These are phyloP conservation scores for Pochonia chlamydosporia DNA, from an alignment of 2,329 filamentous ascomycete species.

Conservation along the genomic window DNA sequence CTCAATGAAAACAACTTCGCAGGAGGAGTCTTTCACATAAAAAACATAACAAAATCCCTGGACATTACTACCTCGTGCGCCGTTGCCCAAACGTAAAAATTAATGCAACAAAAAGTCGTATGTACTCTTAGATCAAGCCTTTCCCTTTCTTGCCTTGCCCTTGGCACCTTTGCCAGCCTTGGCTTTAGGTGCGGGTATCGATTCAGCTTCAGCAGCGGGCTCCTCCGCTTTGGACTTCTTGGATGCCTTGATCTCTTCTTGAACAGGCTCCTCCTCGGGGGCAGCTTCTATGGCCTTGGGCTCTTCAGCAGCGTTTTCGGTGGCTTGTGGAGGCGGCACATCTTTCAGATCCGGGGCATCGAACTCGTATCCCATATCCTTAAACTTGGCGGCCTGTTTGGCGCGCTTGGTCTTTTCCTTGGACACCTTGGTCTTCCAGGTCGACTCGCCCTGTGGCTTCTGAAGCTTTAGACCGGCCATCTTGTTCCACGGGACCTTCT, in stretches of 20 bases:
- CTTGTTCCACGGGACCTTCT: slow-evolving; percentile 80
- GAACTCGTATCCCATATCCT: slow-evolving; percentile 79
- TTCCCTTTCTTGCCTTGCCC: slow-evolving; percentile 24
- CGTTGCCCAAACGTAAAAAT: slow-evolving; percentile 8
- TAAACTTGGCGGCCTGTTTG: slow-evolving; percentile 66
- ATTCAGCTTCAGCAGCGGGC: slow-evolving; percentile 9
- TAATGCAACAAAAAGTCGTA: neutral
- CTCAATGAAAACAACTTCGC: too few species aligned
- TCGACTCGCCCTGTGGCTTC: slow-evolving; percentile 64
- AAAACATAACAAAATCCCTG: neutral
- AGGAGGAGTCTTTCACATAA: slow-evolving; percentile 13
- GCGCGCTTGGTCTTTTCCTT: slow-evolving; percentile 67
- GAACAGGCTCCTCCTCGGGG: slow-evolving; percentile 16
- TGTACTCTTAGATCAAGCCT: slow-evolving; percentile 7
- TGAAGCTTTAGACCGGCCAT: slow-evolving; percentile 72
- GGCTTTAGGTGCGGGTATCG: slow-evolving; percentile 13
- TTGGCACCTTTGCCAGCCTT: slow-evolving; percentile 20
- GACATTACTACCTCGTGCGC: slow-evolving; percentile 8
- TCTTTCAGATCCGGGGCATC: slow-evolving; percentile 66
- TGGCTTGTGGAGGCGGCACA: slow-evolving; percentile 33
- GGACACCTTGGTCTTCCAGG: slow-evolving; percentile 72
- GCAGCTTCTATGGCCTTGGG: slow-evolving; percentile 31
- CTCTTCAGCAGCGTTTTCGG: slow-evolving; percentile 28
- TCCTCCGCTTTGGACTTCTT: slow-evolving; percentile 16
- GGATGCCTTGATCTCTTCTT: slow-evolving; percentile 15